Percentiles rank a stretch among this genome's conserved stretches.
Conservation (phyloP, 495 filamentous ascomycete species). For the Cryomyces antarcticus region DNA sequence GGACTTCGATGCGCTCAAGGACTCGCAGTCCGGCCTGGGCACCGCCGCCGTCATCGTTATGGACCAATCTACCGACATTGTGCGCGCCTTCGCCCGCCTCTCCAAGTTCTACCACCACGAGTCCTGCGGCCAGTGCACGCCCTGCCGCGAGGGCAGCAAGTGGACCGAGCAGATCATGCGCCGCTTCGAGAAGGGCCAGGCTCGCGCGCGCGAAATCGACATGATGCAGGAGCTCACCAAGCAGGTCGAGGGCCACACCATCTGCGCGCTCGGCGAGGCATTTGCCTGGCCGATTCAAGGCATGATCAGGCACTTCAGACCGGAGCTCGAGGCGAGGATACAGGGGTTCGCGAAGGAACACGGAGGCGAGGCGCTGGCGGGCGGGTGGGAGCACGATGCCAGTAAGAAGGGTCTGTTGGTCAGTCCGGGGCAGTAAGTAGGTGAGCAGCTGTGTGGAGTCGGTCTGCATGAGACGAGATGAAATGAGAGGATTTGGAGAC, state of each 20-base stretch:
- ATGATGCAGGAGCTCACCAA: constrained; percentile 99
- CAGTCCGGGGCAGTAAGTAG: constrained; percentile 57
- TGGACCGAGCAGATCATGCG: constrained; percentile 99
- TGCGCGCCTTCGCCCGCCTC: constrained; percentile 78
- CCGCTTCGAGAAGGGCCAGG: constrained; percentile 78
- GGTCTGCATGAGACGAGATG: too few relatives aligned
- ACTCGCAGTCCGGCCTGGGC: constrained; percentile 86
- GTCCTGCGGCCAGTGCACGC: constrained; percentile 94
- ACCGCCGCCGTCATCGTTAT: constrained; percentile 98
- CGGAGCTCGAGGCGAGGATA: constrained; percentile 81
- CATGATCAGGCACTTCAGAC: constrained; percentile 91
- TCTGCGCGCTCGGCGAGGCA: constrained; percentile 92
- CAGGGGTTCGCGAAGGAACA: constrained; percentile 46
- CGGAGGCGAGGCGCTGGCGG: constrained; percentile 54
- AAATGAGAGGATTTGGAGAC: too few relatives aligned
- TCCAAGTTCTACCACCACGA: constrained; percentile 97
- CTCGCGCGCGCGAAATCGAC: constrained; percentile 80
- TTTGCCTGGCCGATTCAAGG: constrained; percentile 98
- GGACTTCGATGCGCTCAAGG: constrained; percentile 98
- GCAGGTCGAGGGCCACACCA: constrained; percentile 97
- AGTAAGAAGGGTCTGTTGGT: constrained; percentile 61
- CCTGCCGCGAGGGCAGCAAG: constrained; percentile 89
- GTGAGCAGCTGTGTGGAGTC: not conserved
- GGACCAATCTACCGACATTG: constrained; percentile 92
- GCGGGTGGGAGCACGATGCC: constrained; percentile 70